phyloP scores from a whole-genome alignment of 192 early-diverging fungal species.

The Umbelopsis sp. region DNA sequence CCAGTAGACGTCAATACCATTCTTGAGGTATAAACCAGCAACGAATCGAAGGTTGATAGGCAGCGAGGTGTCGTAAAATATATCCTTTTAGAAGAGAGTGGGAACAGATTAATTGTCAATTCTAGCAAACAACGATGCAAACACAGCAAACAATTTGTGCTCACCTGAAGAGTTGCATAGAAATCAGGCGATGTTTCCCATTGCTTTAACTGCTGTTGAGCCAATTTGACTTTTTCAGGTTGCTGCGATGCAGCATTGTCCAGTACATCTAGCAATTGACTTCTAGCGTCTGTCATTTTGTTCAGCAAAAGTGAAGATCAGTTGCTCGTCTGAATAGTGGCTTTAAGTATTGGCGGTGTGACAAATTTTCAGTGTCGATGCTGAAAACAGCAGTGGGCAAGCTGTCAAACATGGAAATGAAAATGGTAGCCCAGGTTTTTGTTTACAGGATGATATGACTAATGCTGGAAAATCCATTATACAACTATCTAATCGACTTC shows the following conservation, averaged over 20 bases:
- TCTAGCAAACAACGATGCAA: background rate
- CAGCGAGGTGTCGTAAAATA: slow-evolving; percentile 70
- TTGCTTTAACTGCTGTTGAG: slow-evolving; percentile 65
- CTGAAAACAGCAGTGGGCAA: background rate
- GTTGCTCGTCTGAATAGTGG: background rate
- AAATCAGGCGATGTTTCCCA: slow-evolving; percentile 78
- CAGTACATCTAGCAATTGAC: slow-evolving; percentile 51
- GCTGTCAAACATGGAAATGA: background rate
- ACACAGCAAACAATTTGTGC: background rate
- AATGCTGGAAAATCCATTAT: no score
- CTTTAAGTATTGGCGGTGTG: background rate
- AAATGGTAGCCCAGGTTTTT: no score
- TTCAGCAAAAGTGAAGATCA: background rate
- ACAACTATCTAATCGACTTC: no score
- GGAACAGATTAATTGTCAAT: background rate
- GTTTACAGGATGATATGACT: no score
- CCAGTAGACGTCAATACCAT: slow-evolving; percentile 92
- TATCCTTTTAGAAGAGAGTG: slow-evolving; percentile 52
- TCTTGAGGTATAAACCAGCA: slow-evolving; percentile 84
- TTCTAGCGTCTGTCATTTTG: slow-evolving; percentile 44
- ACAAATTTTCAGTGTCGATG: background rate
- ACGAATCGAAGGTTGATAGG: slow-evolving; percentile 70
- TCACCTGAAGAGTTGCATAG: slow-evolving; percentile 69
- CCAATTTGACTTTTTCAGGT: slow-evolving; percentile 56
- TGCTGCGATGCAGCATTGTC: slow-evolving; percentile 72